phyloP scores from a whole-genome alignment of 495 filamentous ascomycete species.

The Penicillium macrosclerotiorum region DNA sequence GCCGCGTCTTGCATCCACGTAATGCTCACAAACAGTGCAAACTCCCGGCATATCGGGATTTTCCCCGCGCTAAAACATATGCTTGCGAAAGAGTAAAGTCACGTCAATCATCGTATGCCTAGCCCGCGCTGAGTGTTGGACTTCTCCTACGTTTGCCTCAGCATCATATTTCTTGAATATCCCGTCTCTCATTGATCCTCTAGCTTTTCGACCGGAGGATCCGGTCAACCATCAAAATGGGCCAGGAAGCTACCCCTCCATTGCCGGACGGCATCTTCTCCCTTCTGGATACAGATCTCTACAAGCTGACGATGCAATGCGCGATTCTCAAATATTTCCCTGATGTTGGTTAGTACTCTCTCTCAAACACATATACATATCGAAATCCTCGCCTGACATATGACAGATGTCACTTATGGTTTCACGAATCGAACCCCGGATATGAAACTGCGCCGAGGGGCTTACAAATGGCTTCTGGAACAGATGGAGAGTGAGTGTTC shows the following conservation, averaged over 20 bases:
- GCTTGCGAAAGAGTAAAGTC: conserved; percentile 7
- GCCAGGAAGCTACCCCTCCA: conserved; percentile 26
- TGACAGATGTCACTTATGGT: conserved; percentile 72
- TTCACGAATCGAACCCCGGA: conserved; percentile 95
- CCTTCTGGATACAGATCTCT: conserved; percentile 94
- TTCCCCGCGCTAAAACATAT: conserved; percentile 13
- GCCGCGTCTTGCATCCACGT: not conserved
- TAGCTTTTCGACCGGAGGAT: not conserved
- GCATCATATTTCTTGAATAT: not conserved
- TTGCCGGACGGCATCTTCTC: conserved; percentile 75
- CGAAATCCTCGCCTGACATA: too few species aligned
- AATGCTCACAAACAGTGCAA: conserved; percentile 39
- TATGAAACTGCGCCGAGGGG: conserved; percentile 80
- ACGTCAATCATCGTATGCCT: not conserved
- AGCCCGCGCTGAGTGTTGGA: not conserved
- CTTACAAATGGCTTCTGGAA: conserved; percentile 78
- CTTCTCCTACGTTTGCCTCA: not conserved
- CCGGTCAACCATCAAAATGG: conserved; percentile 26
- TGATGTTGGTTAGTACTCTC: conserved; percentile 58
- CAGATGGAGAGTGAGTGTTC: conserved; percentile 71
- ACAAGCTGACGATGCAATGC: conserved; percentile 99
- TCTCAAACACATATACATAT: too few species aligned
- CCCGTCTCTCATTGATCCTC: not conserved
- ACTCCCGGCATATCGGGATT: conserved; percentile 14
- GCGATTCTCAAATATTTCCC: conserved; percentile 89